Base-by-base conservation (phyloP, 257 asterid species). In the Fraxinus pennsylvanica region DNA sequence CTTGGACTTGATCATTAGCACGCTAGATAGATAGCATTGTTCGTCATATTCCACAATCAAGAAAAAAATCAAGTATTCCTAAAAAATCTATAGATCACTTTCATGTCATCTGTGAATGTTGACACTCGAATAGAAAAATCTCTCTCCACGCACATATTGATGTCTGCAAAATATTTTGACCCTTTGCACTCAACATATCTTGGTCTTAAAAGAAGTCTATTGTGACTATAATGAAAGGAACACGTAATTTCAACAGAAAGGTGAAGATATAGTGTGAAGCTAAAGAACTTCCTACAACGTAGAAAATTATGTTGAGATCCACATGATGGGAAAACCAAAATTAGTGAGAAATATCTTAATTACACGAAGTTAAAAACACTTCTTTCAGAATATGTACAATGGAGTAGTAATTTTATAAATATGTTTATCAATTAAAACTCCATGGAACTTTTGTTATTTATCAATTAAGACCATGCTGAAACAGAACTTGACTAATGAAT, bases 311-410 rank as follows among this genome's bases (percentile, higher is more conserved):
- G 35, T 6, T 22, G 68, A 25, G 17, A 73, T 39, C 52, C 74
- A 54, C 0, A 52, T 22, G 25, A 25, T 50, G 17, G 9, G 71
- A 81, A 27, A 43, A 72, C 43, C 68, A 72, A 29, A 39, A 67
- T 25, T 71, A 73, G 27, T 15, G n/a, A 66, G 27, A 73, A 77
- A 77, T 52, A 67, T 77, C 67, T 54, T 25, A 10, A 70, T 73
- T 63, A 25, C 69, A 22, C 27, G 29, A 57, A 57, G 30, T 57
- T 57, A n/a, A 22, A 54, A 15, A 8, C 52, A 29, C 29, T 81
- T 67, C 72, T 77, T 33, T 69, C 79, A 77, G 72, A 57, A 35
- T 70, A 78, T 63, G 41, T 13, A 74, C 36, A 57, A 21, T 19
- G 10, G 73, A 77, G 59, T 32, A 43, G 22, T 57, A 19, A 7